Evolutionary conservation across 1,284 basidiomycete genomes (phyloP).

Genomic region (Neolentinus lepideus): DNA sequence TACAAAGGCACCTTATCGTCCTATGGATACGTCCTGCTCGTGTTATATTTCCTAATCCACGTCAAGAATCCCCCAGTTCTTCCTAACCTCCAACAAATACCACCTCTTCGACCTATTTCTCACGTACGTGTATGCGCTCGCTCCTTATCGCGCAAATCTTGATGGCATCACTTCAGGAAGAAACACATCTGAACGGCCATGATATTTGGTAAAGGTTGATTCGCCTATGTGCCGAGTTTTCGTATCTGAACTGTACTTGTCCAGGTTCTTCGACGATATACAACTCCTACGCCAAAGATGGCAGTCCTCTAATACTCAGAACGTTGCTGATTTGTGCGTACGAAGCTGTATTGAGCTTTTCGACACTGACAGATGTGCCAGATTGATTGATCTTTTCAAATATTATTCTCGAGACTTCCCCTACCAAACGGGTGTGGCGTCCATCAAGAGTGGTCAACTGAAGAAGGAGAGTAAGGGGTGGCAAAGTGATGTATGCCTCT

Average conservation of each 20-base stretch:
- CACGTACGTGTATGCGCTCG: slow-evolving; percentile 31
- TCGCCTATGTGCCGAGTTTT: neutral
- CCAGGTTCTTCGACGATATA: slow-evolving; percentile 95
- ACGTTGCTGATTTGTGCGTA: slow-evolving; percentile 84
- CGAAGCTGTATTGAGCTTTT: neutral
- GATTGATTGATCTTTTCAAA: slow-evolving; percentile 95
- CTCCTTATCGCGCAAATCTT: slow-evolving; percentile 8
- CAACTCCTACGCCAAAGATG: slow-evolving; percentile 87
- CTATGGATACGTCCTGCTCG: slow-evolving; percentile 96
- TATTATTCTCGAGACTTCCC: slow-evolving; percentile 93
- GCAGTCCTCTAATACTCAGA: slow-evolving; percentile 91
- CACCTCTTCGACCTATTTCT: slow-evolving; percentile 76
- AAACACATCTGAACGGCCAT: slow-evolving; percentile 77
- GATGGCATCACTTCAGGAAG: slow-evolving; percentile 49
- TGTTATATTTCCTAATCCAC: slow-evolving; percentile 95
- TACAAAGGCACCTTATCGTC: slow-evolving; percentile 96
- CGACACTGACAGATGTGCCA: slow-evolving; percentile 22
- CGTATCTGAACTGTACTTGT: slow-evolving; percentile 8
- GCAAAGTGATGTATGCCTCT: slow-evolving; percentile 75
- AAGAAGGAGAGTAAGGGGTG: slow-evolving; percentile 92
- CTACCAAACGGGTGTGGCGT: slow-evolving; percentile 89
- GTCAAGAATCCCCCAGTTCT: slow-evolving; percentile 94
- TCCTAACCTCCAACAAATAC: slow-evolving; percentile 88
- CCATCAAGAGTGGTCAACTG: slow-evolving; percentile 83
- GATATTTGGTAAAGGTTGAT: slow-evolving; percentile 65